A percentile compares a stretch with the other conserved stretches of the same genome.
Evolutionary conservation across 176 grass and related monocot species (phyloP).

Genomic region (Melocanna baccifera): DNA sequence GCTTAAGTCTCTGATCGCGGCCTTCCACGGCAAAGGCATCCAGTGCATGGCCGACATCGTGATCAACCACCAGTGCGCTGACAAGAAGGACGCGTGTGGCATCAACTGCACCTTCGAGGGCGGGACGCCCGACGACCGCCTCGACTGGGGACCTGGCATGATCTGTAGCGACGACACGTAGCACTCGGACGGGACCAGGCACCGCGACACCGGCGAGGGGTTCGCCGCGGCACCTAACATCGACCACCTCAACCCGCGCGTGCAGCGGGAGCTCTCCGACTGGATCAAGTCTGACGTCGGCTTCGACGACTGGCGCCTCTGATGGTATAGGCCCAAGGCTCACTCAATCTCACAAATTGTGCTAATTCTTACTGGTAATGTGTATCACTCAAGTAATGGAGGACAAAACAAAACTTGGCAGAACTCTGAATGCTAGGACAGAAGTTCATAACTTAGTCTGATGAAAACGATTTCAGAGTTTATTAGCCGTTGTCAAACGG

Average conservation of each 20-base stretch:
- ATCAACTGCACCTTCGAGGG: slow-evolving; percentile 71
- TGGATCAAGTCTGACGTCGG: slow-evolving; percentile 69
- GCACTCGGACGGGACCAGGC: slow-evolving; percentile 49
- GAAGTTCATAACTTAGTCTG: too few relatives aligned
- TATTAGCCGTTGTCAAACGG: too few relatives aligned
- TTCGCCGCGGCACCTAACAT: slow-evolving; percentile 64
- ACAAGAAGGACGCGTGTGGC: slow-evolving; percentile 45
- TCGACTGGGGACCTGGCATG: slow-evolving; percentile 67
- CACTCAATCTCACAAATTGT: too few relatives aligned
- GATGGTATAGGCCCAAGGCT: too few relatives aligned
- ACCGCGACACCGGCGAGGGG: slow-evolving; percentile 55
- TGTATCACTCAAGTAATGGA: too few relatives aligned
- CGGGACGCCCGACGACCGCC: slow-evolving; percentile 55
- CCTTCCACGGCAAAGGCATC: slow-evolving; percentile 41
- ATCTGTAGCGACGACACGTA: slow-evolving; percentile 60
- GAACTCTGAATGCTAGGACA: too few relatives aligned
- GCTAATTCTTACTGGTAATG: too few relatives aligned
- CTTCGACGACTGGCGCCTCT: slow-evolving; percentile 65
- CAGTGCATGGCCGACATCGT: slow-evolving; percentile 62
- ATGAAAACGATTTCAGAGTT: too few relatives aligned
- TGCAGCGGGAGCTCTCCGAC: slow-evolving; percentile 58
- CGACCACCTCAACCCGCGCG: slow-evolving; percentile 68
- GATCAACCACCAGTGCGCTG: slow-evolving; percentile 74
- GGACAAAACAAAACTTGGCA: too few relatives aligned
- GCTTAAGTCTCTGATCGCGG: slow-evolving; percentile 50